These are phyloP conservation scores for Torulaspora globosa DNA, from an alignment of 1,139 yeast genomes.

Conservation along the genomic window DNA sequence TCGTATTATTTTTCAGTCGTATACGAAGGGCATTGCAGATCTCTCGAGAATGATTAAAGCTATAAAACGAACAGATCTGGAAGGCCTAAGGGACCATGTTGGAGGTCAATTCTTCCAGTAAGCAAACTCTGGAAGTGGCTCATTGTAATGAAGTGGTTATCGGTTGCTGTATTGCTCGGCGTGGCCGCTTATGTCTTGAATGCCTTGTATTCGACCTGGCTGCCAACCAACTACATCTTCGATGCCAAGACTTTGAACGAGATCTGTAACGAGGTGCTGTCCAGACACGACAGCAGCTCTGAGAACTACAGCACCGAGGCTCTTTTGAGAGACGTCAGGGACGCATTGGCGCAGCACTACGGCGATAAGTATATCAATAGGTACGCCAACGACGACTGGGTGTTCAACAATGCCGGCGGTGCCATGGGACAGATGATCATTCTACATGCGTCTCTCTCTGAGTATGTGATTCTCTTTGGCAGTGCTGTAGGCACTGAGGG, in stretches of 20 bases:
- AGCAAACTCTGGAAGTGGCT: not conserved
- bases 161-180: conserved; percentile 20
- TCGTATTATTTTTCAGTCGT: conserved; percentile 4
- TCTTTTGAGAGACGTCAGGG: conserved; percentile 56
- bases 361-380: conserved; percentile 65
- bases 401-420: conserved; percentile 96
- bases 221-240: conserved; percentile 60
- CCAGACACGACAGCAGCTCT: conserved; percentile 43
- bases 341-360: conserved; percentile 56
- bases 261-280: conserved; percentile 50
- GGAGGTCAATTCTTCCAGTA: conserved; percentile 1
- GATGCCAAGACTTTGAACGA: conserved; percentile 45
- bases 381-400: conserved; percentile 77
- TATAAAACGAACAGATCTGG: conserved; percentile 1
- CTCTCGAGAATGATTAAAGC: not conserved
- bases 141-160: conserved; percentile 33
- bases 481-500: conserved; percentile 92
- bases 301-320: conserved; percentile 23
- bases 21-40: not conserved
- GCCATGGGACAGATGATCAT: conserved; percentile 98
- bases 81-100: not conserved
- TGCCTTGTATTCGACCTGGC: conserved; percentile 53
- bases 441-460: conserved; percentile 91
- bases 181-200: conserved; percentile 36
- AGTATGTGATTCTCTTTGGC: conserved; percentile 86